A percentile compares a stretch with the other conserved stretches of the same genome.
These are phyloP conservation scores for Phytophthora kernoviae DNA, from an alignment of 352 stramenopile genomes.

Conservation along the genomic window DNA sequence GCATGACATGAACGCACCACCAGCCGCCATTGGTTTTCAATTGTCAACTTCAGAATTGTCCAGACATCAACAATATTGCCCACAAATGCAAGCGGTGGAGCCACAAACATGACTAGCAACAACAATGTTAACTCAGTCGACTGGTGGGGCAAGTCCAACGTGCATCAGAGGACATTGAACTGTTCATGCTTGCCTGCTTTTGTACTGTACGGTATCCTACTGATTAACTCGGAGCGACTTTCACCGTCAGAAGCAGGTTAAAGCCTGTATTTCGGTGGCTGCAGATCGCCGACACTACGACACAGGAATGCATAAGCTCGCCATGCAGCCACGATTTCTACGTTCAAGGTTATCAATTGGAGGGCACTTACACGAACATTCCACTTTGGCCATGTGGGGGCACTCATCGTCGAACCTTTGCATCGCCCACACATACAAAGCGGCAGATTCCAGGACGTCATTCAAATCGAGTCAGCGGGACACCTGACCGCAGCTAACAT, in stretches of 20 bases:
- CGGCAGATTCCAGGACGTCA: neutral
- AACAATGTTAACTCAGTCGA: no score
- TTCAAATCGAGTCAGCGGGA: neutral
- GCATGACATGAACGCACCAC: no score
- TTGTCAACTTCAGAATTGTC: neutral
- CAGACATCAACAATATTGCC: neutral
- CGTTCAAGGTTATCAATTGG: neutral
- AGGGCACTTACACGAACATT: neutral
- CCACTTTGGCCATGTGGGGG: neutral
- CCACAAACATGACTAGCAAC: no score
- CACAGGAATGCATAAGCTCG: neutral
- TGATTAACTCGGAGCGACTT: no score
- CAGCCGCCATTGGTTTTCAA: neutral
- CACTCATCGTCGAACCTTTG: no score
- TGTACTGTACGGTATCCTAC: no score
- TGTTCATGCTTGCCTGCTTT: no score
- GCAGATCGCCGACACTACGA: neutral
- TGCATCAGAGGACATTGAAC: no score
- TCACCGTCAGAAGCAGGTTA: no score
- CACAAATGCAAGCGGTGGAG: no score
- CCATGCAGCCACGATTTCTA: neutral
- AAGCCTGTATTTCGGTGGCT: slow-evolving; percentile 2
- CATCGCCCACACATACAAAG: neutral
- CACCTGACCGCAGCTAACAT: neutral
- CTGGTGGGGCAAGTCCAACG: no score